Base-by-base conservation (phyloP, 208 protist genomes). In the Tritrichomonas foetus region DNA sequence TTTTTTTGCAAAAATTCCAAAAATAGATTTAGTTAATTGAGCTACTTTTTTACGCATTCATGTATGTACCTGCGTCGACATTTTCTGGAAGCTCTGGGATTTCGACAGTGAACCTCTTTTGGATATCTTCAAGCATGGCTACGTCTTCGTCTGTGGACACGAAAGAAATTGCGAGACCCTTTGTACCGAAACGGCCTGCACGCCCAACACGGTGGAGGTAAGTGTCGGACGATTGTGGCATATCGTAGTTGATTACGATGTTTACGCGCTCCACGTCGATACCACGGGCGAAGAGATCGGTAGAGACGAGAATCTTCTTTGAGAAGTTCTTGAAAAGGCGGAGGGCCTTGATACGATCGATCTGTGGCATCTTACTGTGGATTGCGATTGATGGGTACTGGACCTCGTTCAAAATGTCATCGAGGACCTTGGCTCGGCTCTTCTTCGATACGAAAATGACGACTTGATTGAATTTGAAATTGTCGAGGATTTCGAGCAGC, bases 231-330 rank as follows among this genome's bases (percentile, higher is more conserved):
- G 97, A 96, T 25, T 97, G 97, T 47, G 99, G 97, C 98, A 99
- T 99, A 96, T 99, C 99, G 96, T 99, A 99, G 96, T 99, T 66
- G 74, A 99, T 98, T 53, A 99, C 99, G 64, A 99, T 97, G 96
- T 99, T 99, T 93, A 99, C 98, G 82, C 97, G 96, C 95, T 99
- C 98, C 94, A 99, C 98, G 95, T 99, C 99, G 93, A 99, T 98
- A 96, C 99, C 99, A 94, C 99, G 98, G 78, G 98, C 99, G 95
- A 99, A 99, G 66, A 99, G 95, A 96, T 99, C 98, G 25, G 99
- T 99, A 84, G 99, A 95, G 66, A 99, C 98, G 80, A 99, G 96
- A 92, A 99, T 99, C 89, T 98, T 96, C 49, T 96, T 97, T 94
- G 99, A 95, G 96, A 98, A 99, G 64, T 97, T 96, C 96, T 99